Conservation (phyloP, 805 yeast species). For the Metschnikowia arizonensis region DNA sequence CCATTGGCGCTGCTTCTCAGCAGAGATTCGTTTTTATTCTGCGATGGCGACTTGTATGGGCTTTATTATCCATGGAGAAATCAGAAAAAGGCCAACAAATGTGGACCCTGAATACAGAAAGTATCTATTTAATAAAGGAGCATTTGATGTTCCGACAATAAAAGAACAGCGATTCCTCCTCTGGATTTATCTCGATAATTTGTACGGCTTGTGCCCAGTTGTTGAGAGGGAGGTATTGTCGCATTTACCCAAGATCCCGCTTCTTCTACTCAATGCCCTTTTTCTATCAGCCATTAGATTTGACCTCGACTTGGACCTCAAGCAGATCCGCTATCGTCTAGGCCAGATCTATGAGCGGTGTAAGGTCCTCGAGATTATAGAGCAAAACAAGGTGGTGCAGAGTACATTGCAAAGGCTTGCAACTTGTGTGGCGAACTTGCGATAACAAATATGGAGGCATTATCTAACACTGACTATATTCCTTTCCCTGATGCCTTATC, state of each 20-base stretch:
- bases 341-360: not conserved
- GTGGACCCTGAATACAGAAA: constrained; percentile 1
- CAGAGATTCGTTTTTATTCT: constrained; percentile 3
- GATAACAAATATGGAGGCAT: constrained; percentile 2
- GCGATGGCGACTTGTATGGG: constrained; percentile 5
- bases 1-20: constrained; percentile 5
- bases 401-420: constrained; percentile 4
- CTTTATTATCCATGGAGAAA: constrained; percentile 4
- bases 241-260: not conserved
- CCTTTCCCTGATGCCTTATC: not conserved
- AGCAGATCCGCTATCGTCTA: constrained; percentile 1
- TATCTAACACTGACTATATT: not conserved
- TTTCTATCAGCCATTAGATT: constrained; percentile 2
- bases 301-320: not conserved
- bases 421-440: constrained; percentile 7
- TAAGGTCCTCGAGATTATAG: constrained; percentile 4
- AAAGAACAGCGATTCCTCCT: constrained; percentile 1
- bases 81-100: not conserved
- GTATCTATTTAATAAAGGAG: not conserved
- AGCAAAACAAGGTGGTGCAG: constrained; percentile 5
- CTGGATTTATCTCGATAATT: not conserved
- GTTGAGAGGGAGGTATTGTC: constrained; percentile 3
- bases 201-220: constrained; percentile 3
- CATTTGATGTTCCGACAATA: constrained; percentile 2
- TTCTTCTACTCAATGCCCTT: constrained; percentile 2